These are phyloP conservation scores for Clonostachys rhizophaga DNA, from an alignment of 2,329 filamentous ascomycete genomes.

Conservation along the genomic window DNA sequence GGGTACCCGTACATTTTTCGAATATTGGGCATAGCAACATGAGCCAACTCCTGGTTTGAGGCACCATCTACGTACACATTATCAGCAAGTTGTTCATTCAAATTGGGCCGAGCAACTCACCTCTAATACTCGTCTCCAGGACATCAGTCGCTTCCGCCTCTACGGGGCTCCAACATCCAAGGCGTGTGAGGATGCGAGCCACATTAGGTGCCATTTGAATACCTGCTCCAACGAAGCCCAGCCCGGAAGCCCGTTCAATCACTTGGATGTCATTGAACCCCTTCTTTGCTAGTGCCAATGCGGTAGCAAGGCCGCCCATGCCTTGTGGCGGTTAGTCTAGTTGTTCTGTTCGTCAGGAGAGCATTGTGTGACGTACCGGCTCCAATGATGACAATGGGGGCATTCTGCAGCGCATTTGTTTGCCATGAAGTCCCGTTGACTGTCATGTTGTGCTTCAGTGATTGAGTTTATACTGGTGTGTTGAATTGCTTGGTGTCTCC, in stretches of 20 bases:
- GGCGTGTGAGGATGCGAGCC: conserved; percentile 67
- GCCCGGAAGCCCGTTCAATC: conserved; percentile 66
- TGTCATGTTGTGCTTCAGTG: no score
- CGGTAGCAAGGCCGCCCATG: conserved; percentile 73
- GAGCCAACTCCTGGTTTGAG: conserved; percentile 63
- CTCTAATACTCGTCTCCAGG: conserved; percentile 66
- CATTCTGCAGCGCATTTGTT: conserved; percentile 7
- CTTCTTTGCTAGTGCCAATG: conserved; percentile 69
- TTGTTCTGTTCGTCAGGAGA: background rate
- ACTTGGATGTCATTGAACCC: conserved; percentile 72
- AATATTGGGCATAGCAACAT: conserved; percentile 67
- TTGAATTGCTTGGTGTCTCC: no score
- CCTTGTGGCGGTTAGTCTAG: conserved; percentile 33
- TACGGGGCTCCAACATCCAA: conserved; percentile 72
- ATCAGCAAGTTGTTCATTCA: no score
- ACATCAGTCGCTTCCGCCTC: conserved; percentile 67
- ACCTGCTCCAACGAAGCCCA: conserved; percentile 79
- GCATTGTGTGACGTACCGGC: conserved; percentile 28
- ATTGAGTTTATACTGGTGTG: no score
- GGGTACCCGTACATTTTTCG: conserved; percentile 65
- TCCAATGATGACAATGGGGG: conserved; percentile 45
- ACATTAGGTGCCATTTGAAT: conserved; percentile 83
- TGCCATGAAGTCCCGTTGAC: no score
- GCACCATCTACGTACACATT: conserved; percentile 48
- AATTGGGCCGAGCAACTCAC: conserved; percentile 27